Conservation (phyloP, 495 filamentous ascomycete genomes). For the Lineolata rhizophorae region DNA sequence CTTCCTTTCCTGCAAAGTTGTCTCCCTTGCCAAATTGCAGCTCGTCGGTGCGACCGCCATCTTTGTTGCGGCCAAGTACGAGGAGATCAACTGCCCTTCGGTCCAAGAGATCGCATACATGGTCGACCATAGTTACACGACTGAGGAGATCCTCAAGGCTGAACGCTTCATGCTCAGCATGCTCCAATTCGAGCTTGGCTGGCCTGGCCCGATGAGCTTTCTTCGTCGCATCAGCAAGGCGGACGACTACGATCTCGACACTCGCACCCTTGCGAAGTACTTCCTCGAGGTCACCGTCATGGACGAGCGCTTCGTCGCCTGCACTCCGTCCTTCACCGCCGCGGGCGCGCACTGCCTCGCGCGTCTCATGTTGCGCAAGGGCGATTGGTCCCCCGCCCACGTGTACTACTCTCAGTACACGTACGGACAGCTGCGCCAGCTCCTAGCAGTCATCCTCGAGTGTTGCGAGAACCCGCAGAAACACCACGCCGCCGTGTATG, state of each 20-base stretch:
- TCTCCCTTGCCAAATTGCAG: conserved; percentile 86
- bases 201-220: conserved; percentile 97
- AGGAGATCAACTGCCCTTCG: conserved; percentile 93
- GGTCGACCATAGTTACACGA: conserved; percentile 77
- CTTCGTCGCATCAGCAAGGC: conserved; percentile 92
- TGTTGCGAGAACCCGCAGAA: conserved; percentile 63
- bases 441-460: conserved; percentile 56
- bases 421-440: conserved; percentile 52
- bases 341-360: conserved; percentile 87
- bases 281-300: conserved; percentile 92
- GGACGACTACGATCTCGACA: conserved; percentile 93
- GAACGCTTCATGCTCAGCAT: conserved; percentile 96
- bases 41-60: conserved; percentile 91
- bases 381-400: conserved; percentile 70
- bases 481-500: conserved; percentile 70
- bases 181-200: conserved; percentile 84
- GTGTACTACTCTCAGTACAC: conserved; percentile 88
- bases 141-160: conserved; percentile 88
- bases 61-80: conserved; percentile 92
- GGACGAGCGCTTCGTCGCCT: conserved; percentile 91
- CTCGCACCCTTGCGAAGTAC: conserved; percentile 89
- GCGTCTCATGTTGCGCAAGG: conserved; percentile 72
- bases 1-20: conserved; percentile 83
- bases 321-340: conserved; percentile 70
- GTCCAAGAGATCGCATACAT: conserved; percentile 93